These are phyloP conservation scores for Aspergillus terreus DNA, from an alignment of 2,329 filamentous ascomycete species.

Conservation along the genomic window DNA sequence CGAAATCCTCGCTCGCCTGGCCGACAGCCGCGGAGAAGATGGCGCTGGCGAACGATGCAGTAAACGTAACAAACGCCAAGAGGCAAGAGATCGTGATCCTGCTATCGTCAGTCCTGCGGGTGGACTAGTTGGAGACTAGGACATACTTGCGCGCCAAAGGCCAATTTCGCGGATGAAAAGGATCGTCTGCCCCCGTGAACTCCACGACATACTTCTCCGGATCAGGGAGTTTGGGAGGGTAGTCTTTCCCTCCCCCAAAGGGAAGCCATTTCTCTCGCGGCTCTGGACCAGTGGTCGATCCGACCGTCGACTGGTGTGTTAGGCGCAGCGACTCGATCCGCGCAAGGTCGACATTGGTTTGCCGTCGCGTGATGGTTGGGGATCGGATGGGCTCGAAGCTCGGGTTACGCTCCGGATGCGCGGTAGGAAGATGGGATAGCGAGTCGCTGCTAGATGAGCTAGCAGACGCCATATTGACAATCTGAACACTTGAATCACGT, in stretches of 20 bases:
- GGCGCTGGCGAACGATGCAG: constrained; percentile 51
- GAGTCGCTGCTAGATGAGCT: neutral
- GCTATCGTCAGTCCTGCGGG: neutral
- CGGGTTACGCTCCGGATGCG: neutral
- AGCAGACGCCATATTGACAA: neutral
- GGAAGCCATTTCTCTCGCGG: constrained; percentile 25
- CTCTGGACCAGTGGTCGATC: constrained; percentile 14
- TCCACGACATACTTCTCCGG: constrained; percentile 54
- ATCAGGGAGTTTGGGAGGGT: constrained; percentile 44
- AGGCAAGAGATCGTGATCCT: constrained; percentile 12
- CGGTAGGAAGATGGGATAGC: neutral
- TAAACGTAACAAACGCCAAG: constrained; percentile 45
- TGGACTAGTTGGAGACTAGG: neutral
- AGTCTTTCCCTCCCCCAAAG: constrained; percentile 17
- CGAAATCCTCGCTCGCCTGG: constrained; percentile 48
- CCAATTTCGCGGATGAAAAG: constrained; percentile 26
- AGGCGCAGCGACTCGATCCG: constrained; percentile 26
- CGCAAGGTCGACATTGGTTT: constrained; percentile 24
- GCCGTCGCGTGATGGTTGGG: constrained; percentile 16
- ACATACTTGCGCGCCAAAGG: neutral
- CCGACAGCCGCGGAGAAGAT: constrained; percentile 66
- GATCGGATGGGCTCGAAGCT: neutral
- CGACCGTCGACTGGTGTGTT: constrained; percentile 25
- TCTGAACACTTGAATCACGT: neutral
- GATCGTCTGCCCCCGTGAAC: constrained; percentile 50